These are phyloP conservation scores for Astraeus odoratus DNA, from an alignment of 768 basidiomycete species.

Conservation along the genomic window DNA sequence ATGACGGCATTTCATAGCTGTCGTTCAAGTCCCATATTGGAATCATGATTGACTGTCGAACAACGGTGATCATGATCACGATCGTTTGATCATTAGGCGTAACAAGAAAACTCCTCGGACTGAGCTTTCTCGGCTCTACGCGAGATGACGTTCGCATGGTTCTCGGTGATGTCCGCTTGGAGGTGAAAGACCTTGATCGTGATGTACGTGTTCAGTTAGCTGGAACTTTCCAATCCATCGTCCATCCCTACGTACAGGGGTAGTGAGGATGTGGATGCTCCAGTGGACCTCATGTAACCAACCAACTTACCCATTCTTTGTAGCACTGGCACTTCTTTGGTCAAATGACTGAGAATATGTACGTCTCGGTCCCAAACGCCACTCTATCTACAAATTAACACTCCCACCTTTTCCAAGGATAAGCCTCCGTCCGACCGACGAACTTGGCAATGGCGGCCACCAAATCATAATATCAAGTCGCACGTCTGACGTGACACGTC, in stretches of 20 bases:
- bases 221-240: no score
- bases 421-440: slow-evolving; percentile 10
- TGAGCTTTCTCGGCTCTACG: slow-evolving; percentile 38
- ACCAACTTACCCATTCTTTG: background rate
- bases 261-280: no score
- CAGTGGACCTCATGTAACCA: background rate
- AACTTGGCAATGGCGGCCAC: slow-evolving; percentile 17
- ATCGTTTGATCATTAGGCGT: slow-evolving; percentile 16
- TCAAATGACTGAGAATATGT: background rate
- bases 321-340: slow-evolving; percentile 22
- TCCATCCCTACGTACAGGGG: no score
- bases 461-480: slow-evolving; percentile 7
- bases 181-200: slow-evolving; percentile 21
- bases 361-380: background rate
- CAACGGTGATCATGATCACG: background rate
- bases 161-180: slow-evolving; percentile 32
- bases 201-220: slow-evolving; percentile 10
- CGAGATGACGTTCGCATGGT: slow-evolving; percentile 19
- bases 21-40: no score
- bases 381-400: background rate
- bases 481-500: slow-evolving; percentile 8
- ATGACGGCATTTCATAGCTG: background rate
- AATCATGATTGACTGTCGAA: no score
- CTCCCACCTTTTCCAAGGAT: slow-evolving; percentile 7
- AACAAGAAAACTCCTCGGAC: slow-evolving; percentile 33